phyloP scores from a whole-genome alignment of 2,329 filamentous ascomycete species.

The Exophiala xenobiotica region DNA sequence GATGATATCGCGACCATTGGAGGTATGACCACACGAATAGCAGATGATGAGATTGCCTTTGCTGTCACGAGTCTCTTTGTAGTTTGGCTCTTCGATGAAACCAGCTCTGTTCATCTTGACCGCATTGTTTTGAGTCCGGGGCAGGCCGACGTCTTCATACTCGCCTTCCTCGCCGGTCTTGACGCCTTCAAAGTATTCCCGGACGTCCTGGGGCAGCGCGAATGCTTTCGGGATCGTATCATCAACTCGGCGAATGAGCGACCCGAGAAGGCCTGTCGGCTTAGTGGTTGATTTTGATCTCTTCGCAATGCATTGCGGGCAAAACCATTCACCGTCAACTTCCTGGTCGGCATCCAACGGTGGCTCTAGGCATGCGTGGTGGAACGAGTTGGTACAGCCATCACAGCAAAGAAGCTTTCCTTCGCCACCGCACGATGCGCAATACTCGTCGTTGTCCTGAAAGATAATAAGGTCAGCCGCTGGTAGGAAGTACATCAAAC shows the following conservation, averaged over 20 bases:
- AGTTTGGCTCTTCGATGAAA: conserved; percentile 50
- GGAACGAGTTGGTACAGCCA: conserved; percentile 84
- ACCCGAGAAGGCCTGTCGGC: conserved; percentile 43
- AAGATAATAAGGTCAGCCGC: conserved; percentile 19
- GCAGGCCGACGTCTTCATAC: conserved; percentile 65
- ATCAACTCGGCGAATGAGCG: conserved; percentile 64
- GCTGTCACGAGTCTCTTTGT: conserved; percentile 65
- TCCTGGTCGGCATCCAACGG: conserved; percentile 64
- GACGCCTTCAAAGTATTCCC: conserved; percentile 77
- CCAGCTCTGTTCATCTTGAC: conserved; percentile 40
- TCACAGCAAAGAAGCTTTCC: conserved; percentile 92
- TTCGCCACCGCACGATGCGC: conserved; percentile 77
- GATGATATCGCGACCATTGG: conserved; percentile 70
- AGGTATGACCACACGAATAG: conserved; percentile 66
- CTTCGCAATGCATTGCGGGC: conserved; percentile 64
- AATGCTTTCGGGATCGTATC: conserved; percentile 71
- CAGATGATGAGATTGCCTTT: conserved; percentile 78
- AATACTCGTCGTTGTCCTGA: conserved; percentile 83
- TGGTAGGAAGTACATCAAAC: conserved; percentile 21
- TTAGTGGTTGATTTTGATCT: conserved; percentile 45
- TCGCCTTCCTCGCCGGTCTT: conserved; percentile 73
- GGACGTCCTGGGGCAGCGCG: conserved; percentile 67
- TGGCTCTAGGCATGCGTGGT: conserved; percentile 84
- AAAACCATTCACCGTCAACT: conserved; percentile 77
- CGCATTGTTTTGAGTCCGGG: conserved; percentile 32